These are phyloP conservation scores for Thecaphora frezii DNA, from an alignment of 1,284 basidiomycete species.

Conservation along the genomic window DNA sequence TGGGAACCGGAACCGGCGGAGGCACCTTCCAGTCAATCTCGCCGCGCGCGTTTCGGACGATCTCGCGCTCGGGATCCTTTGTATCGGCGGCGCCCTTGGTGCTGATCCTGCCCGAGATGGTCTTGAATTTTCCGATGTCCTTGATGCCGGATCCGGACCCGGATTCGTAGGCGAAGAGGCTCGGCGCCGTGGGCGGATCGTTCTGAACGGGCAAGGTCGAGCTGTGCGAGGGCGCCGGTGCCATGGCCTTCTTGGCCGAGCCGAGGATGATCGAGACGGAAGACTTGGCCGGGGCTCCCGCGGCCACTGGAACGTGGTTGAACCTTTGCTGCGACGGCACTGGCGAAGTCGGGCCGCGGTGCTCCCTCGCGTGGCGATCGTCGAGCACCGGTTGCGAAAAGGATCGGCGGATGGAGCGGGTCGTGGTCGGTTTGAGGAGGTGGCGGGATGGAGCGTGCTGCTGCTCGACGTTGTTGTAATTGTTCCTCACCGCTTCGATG, in stretches of 20 bases:
- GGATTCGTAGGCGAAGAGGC: constrained; percentile 25
- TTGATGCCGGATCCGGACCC: constrained; percentile 1
- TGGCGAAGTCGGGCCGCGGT: too few relatives aligned
- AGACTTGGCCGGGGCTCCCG: constrained; percentile 7
- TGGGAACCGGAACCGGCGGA: constrained; percentile 3
- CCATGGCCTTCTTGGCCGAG: constrained; percentile 19
- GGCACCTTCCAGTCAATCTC: constrained; percentile 41
- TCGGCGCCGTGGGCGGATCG: constrained; percentile 27
- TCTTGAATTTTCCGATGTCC: constrained; percentile 10
- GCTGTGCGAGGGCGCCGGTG: neutral
- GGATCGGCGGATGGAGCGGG: constrained; percentile 1
- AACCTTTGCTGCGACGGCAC: neutral
- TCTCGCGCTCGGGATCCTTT: constrained; percentile 19
- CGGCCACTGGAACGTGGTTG: constrained; percentile 6
- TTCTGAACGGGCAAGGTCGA: neutral
- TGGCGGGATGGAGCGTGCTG: constrained; percentile 9
- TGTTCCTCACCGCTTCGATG: constrained; percentile 26
- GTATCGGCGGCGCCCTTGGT: constrained; percentile 7
- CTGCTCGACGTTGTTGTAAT: constrained; percentile 4
- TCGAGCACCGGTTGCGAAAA: constrained; percentile 2
- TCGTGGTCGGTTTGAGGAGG: constrained; percentile 8
- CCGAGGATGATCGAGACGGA: constrained; percentile 31
- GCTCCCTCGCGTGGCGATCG: too few relatives aligned
- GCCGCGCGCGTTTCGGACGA: constrained; percentile 31
- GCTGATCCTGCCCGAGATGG: constrained; percentile 3